Percentiles rank a stretch among this genome's conserved stretches.
Conservation (phyloP, 441 rosid genomes). For the Breynia disticha region DNA sequence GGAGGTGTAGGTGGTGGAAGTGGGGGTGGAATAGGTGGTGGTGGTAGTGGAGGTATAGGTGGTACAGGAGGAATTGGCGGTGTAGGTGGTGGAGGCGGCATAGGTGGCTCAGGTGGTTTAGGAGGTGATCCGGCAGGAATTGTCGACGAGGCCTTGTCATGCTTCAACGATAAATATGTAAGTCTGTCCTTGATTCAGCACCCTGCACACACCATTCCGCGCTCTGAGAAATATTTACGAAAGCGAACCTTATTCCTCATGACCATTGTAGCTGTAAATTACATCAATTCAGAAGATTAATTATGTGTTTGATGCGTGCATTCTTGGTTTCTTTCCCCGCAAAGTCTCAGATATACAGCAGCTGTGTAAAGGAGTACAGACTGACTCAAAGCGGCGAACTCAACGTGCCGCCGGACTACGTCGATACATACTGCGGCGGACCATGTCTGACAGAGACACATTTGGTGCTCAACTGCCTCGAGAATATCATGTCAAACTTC, state of each 20-base stretch:
- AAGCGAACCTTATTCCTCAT: too few relatives aligned
- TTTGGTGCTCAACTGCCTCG: slow-evolving; percentile 59
- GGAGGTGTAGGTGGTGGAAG: slow-evolving; percentile 7
- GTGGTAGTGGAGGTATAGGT: slow-evolving; percentile 1
- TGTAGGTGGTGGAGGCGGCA: slow-evolving; percentile 6
- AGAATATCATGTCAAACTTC: slow-evolving; percentile 42
- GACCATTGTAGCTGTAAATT: not conserved
- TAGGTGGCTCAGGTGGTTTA: not conserved
- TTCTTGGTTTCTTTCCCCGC: not conserved
- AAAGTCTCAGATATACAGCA: slow-evolving; percentile 49
- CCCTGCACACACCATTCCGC: not conserved
- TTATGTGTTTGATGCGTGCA: not conserved
- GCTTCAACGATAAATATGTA: slow-evolving; percentile 62
- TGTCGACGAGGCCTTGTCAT: slow-evolving; percentile 56
- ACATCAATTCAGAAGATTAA: too few relatives aligned
- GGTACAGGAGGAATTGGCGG: slow-evolving; percentile 6
- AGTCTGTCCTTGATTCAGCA: slow-evolving; percentile 8
- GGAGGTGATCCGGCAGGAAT: slow-evolving; percentile 37
- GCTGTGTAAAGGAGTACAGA: slow-evolving; percentile 57
- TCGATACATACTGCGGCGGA: slow-evolving; percentile 55
- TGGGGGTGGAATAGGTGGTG: not conserved
- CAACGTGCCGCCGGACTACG: slow-evolving; percentile 32
- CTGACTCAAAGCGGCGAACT: slow-evolving; percentile 53
- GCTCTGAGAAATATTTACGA: too few relatives aligned
- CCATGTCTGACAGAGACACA: slow-evolving; percentile 67